These are phyloP conservation scores for Phytophthora pini DNA, from an alignment of 352 stramenopile genomes.

Conservation along the genomic window DNA sequence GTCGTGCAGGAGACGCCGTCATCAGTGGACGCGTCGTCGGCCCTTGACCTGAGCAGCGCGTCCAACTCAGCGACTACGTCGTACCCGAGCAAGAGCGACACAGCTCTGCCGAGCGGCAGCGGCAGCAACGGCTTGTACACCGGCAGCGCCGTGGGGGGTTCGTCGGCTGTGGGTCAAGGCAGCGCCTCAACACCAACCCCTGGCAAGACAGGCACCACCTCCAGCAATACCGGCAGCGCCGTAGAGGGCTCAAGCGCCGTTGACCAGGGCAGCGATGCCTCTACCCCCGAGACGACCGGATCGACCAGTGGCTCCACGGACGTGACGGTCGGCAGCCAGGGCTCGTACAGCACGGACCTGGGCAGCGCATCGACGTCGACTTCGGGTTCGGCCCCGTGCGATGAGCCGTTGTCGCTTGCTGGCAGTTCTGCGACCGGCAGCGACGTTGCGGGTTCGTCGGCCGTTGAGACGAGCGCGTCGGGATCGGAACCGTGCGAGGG, in stretches of 20 bases:
- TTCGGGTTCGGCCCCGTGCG: slow-evolving; percentile 14
- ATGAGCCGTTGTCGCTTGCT: slow-evolving; percentile 10
- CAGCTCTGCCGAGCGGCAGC: slow-evolving; percentile 22
- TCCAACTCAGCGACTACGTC: not conserved
- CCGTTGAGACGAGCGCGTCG: slow-evolving; percentile 21
- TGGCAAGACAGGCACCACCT: slow-evolving; percentile 15
- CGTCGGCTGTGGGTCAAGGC: slow-evolving; percentile 16
- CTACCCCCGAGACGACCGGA: slow-evolving; percentile 5
- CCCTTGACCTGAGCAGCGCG: slow-evolving; percentile 8
- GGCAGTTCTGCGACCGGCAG: slow-evolving; percentile 17
- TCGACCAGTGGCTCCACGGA: slow-evolving; percentile 10
- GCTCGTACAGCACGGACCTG: not conserved
- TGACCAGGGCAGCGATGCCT: slow-evolving; percentile 15
- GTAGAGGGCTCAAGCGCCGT: slow-evolving; percentile 21
- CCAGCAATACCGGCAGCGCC: slow-evolving; percentile 17
- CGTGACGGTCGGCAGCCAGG: slow-evolving; percentile 11
- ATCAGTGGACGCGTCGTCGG: slow-evolving; percentile 19
- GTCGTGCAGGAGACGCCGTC: slow-evolving; percentile 14
- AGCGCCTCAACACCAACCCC: slow-evolving; percentile 5
- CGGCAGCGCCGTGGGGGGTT: slow-evolving; percentile 14
- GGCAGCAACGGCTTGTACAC: slow-evolving; percentile 16
- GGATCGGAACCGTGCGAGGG: slow-evolving; percentile 27
- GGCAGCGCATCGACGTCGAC: slow-evolving; percentile 16
- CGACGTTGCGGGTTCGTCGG: slow-evolving; percentile 21
- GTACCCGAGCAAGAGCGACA: slow-evolving; percentile 27